Base-by-base conservation (phyloP, 257 asterid genomes). In the Fraxinus americana region DNA sequence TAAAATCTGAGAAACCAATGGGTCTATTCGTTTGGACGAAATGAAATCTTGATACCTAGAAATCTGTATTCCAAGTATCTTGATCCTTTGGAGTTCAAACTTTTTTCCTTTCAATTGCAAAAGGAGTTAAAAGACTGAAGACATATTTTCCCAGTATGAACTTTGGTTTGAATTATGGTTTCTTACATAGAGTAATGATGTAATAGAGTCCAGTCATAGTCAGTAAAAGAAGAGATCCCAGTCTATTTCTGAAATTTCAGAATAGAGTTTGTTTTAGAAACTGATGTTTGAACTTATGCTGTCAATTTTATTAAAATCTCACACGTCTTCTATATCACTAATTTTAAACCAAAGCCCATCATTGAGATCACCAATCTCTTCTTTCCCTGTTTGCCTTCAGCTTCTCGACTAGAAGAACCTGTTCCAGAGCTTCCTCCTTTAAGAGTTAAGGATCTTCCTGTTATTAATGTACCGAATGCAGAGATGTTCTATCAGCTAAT, bases 391-490 rank as follows among this genome's bases (percentile, higher is more conserved):
- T 61, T 23, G 30, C 13, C 67, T 61, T 34, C 67, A 61, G 67
- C 67, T 61, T 61, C 67, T 61, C 29, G 67, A 61, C 67, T n/a
- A 61, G 67, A 61, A 23, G 67, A 61, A 14, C 67, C 16, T n/a
- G 67, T 61, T 61, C 67, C 67, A 10, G 67, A 61, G 67, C 67
- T 61, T 61, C 67, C 67, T 61, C 67, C 67, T 61, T 34, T 61
- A 23, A 61, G 67, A 61, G 32, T 61, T 8, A 61, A 23, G 67
- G 67, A 61, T 61, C 67, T 61, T 61, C 67, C 67, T 21, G 67
- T 61, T 6, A 61, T 7, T 14, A 61, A 61, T 61, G 67, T 61
- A 7, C 67, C 67, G 7, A 61, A 61, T 61, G 67, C 27, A 23
- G 67, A 61, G 67, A 61, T 61, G 67, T 61, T 61, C 67, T 61